Percentiles rank a stretch among this genome's conserved stretches.
Evolutionary conservation across 1,284 basidiomycete genomes (phyloP).

Genomic region (Neonothopanus nambi): DNA sequence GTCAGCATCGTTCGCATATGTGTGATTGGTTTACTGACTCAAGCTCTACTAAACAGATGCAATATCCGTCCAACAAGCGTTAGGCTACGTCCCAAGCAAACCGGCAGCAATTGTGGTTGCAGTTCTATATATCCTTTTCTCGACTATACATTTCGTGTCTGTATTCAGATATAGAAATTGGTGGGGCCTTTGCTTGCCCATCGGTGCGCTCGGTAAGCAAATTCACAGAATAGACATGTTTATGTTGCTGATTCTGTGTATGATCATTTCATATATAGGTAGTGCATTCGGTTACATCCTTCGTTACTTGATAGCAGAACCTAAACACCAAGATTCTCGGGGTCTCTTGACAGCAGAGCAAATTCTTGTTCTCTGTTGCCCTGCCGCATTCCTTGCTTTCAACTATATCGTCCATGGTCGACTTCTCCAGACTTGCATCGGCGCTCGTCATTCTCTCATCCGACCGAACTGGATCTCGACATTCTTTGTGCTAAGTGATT

Average conservation of each 20-base stretch:
- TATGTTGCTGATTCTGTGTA: no score
- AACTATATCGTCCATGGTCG: conserved; percentile 32
- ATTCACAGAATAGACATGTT: background rate
- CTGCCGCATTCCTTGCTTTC: conserved; percentile 30
- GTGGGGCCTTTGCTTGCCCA: conserved; percentile 33
- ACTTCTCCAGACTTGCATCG: conserved; percentile 23
- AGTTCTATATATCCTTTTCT: conserved; percentile 22
- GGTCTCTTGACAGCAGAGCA: conserved; percentile 8
- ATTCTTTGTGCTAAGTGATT: conserved; percentile 30
- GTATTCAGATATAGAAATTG: conserved; percentile 22
- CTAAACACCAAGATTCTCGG: conserved; percentile 9
- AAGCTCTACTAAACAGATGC: no score
- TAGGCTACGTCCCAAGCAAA: conserved; percentile 25
- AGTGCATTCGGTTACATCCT: conserved; percentile 15
- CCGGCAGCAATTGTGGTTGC: conserved; percentile 22
- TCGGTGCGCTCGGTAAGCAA: conserved; percentile 23
- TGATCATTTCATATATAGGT: background rate
- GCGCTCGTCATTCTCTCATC: conserved; percentile 23
- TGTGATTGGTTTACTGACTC: no score
- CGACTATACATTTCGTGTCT: conserved; percentile 17
- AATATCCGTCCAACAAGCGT: background rate
- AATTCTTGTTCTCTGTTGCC: conserved; percentile 10
- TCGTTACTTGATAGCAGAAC: conserved; percentile 3
- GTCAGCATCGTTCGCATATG: no score
- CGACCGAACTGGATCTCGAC: conserved; percentile 22